These are phyloP conservation scores for Eimeria zaria DNA, from an alignment of 169 alveolate species.

Conservation along the genomic window DNA sequence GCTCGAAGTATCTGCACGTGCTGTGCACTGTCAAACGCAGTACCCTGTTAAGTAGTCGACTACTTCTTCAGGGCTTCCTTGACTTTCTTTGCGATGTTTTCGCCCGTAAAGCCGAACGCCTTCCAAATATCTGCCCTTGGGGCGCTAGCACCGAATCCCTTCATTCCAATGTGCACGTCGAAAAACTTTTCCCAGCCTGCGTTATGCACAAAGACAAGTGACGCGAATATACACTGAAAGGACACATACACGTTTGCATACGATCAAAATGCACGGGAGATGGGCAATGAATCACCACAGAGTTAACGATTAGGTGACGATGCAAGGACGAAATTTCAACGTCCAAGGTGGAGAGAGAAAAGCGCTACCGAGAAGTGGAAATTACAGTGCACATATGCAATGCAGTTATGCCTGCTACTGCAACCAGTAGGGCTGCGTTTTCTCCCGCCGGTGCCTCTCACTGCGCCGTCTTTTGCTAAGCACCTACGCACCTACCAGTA, in stretches of 20 bases:
- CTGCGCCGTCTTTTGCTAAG: background rate
- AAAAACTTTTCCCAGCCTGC: conserved; percentile 84
- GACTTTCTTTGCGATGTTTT: conserved; percentile 50
- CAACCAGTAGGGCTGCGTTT: background rate
- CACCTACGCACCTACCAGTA: background rate
- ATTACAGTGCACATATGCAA: background rate
- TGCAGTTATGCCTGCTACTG: background rate
- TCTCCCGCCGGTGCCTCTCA: background rate
- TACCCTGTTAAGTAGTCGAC: background rate
- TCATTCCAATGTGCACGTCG: conserved; percentile 84
- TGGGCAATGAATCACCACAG: background rate
- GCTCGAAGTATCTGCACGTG: background rate
- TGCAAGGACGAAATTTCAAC: background rate
- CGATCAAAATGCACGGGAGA: background rate
- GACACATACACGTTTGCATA: background rate
- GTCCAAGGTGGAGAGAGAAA: background rate
- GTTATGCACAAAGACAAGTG: background rate
- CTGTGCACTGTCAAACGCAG: background rate
- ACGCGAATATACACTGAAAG: background rate
- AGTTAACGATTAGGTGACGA: background rate
- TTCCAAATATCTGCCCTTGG: conserved; percentile 74
- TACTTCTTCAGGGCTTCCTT: conserved; percentile 60
- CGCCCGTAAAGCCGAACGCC: conserved; percentile 80
- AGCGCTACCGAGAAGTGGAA: background rate
- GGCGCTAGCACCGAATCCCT: conserved; percentile 83